Base-by-base conservation (phyloP, 176 grass and related monocot genomes). In the Aegilops speltoides region DNA sequence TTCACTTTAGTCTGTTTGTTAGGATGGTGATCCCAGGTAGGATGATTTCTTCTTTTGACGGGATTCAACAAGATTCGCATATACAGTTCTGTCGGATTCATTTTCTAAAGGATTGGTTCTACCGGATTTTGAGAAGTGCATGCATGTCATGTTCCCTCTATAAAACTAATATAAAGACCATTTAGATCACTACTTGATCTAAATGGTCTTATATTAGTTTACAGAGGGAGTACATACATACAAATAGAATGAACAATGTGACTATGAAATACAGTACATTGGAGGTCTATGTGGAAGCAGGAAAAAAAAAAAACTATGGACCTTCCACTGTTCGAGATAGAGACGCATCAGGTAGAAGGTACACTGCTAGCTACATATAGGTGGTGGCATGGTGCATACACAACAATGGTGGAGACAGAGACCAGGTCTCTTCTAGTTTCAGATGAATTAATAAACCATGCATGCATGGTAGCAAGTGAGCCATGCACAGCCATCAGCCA, bases 391-490 rank as follows among this genome's bases (percentile, higher is more conserved):
- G 64, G 64, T 82, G 73, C 83, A 85, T 64, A 66, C 61, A 85
- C 60, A 54, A 66, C 33, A 56, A 81, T 89, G 83, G 68, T 41
- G 16, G 82, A 54, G 73, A 76, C 73, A 54, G 73, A 89, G 69
- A 89, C 78, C 70, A 81, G 83, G 61, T 81, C 77, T 85, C 77
- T 81, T 80, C 77, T 89, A 64, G 88, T 46, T 89, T 81, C 77
- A 81, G 77, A 81, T 81, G 66, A 81, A 59, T 43, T 41, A 46
- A 81, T 76, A 76, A 81, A 81, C 69, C 73, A 75, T 77, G 64
- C 73, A 75, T 77, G 64, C 50, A 54, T 54, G 50, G 23, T 56
- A 71, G 82, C 17, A 25, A 84, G 60, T 45, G 28, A 70, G 45
- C 66, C 36, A 43, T 73, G 70, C 38, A 73, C 70, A 84, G 54